Evolutionary conservation across 2,329 filamentous ascomycete genomes (phyloP).

Genomic region (Phoma herbarum): DNA sequence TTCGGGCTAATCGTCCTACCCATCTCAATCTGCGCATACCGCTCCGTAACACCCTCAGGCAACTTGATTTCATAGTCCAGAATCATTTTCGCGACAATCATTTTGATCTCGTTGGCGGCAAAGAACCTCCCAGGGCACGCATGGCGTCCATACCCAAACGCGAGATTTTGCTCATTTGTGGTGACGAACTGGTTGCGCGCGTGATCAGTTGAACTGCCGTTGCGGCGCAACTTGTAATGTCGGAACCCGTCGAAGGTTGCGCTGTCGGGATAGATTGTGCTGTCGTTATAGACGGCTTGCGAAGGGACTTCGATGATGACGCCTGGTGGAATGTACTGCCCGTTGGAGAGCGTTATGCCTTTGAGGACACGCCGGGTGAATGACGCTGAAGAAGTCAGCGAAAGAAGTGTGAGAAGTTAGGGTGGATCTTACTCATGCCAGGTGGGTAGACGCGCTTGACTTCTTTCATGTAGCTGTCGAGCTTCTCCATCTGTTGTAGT

Average conservation of each 20-base stretch:
- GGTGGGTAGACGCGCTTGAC: constrained; percentile 38
- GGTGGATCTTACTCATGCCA: constrained; percentile 31
- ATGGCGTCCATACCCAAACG: constrained; percentile 45
- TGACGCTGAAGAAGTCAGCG: constrained; percentile 39
- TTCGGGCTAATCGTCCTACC: constrained; percentile 24
- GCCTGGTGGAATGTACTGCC: constrained; percentile 56
- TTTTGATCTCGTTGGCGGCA: constrained; percentile 47
- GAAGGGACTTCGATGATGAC: constrained; percentile 44
- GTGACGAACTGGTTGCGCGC: constrained; percentile 47
- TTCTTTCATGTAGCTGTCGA: constrained; percentile 52
- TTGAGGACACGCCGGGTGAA: constrained; percentile 62
- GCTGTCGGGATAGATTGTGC: constrained; percentile 30
- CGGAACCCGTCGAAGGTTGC: constrained; percentile 46
- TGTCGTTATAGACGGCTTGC: constrained; percentile 40
- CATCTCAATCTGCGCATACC: constrained; percentile 28
- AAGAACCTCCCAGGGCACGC: constrained; percentile 49
- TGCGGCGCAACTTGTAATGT: constrained; percentile 40
- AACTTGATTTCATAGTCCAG: constrained; percentile 42
- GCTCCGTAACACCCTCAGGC: constrained; percentile 27
- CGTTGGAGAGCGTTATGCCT: constrained; percentile 63
- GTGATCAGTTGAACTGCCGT: constrained; percentile 32
- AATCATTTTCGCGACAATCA: constrained; percentile 40
- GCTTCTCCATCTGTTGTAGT: constrained; percentile 47
- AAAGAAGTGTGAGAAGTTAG: background rate
- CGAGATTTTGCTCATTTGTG: constrained; percentile 35